These are phyloP conservation scores for Colletotrichum brevisporum DNA, from an alignment of 2,329 filamentous ascomycete genomes.

Conservation along the genomic window DNA sequence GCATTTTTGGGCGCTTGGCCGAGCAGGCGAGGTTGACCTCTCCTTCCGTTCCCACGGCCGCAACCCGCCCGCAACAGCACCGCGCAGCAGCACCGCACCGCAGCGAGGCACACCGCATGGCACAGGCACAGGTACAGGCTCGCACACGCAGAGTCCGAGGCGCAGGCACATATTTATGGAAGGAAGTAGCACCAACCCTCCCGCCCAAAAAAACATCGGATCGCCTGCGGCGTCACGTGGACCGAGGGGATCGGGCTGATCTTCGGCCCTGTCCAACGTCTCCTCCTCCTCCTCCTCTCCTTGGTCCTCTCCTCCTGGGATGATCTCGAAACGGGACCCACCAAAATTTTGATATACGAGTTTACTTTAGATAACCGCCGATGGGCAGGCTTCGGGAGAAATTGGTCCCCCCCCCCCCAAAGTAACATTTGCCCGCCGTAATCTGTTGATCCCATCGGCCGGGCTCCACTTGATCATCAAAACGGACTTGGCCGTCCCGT, in stretches of 20 bases:
- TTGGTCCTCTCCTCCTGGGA: constrained; percentile 31
- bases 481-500: too few relatives aligned
- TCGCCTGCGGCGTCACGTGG: constrained; percentile 36
- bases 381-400: constrained; percentile 37
- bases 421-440: constrained; percentile 25
- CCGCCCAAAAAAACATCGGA: constrained; percentile 11
- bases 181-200: too few relatives aligned
- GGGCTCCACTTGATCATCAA: constrained; percentile 29
- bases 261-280: constrained; percentile 21
- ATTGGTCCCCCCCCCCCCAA: constrained; percentile 17
- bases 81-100: neutral
- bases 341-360: constrained; percentile 38
- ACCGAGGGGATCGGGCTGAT: constrained; percentile 5
- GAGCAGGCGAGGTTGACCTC: constrained; percentile 11
- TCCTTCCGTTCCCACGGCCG: neutral
- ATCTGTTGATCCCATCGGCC: constrained; percentile 35
- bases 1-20: constrained; percentile 39
- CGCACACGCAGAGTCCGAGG: neutral
- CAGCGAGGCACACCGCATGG: neutral
- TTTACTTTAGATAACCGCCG: constrained; percentile 36
- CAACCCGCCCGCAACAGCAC: neutral
- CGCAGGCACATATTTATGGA: neutral
- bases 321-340: constrained; percentile 39
- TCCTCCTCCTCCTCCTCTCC: constrained; percentile 1
- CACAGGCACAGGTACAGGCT: neutral